Conservation (phyloP, 73 alveolate genomes). For the Tetrahymena thermophila region DNA sequence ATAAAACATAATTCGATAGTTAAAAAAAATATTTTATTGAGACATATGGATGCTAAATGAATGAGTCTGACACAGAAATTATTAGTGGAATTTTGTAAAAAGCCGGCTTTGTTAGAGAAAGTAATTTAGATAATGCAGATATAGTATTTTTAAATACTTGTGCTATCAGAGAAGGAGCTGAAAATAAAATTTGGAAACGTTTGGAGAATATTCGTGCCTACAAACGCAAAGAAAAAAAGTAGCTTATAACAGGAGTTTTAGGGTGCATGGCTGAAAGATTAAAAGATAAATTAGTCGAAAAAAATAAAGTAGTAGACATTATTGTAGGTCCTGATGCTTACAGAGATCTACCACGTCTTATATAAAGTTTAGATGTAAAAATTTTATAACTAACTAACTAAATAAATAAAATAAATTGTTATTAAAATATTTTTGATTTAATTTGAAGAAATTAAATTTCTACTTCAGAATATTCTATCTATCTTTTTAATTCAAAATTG, state of each 20-base stretch:
- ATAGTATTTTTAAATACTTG: slow-evolving; percentile 73
- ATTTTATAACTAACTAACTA: too few species aligned
- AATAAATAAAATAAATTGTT: slow-evolving; percentile 24
- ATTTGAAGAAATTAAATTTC: neutral
- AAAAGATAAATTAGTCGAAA: slow-evolving; percentile 49
- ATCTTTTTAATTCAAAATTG: neutral
- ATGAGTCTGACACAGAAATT: slow-evolving; percentile 60
- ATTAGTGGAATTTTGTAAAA: slow-evolving; percentile 50
- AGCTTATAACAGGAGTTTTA: slow-evolving; percentile 54
- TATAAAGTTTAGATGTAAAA: slow-evolving; percentile 9
- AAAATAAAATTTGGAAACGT: slow-evolving; percentile 66
- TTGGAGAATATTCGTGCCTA: slow-evolving; percentile 28
- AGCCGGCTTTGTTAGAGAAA: slow-evolving; percentile 45
- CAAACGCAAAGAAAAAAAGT: slow-evolving; percentile 19
- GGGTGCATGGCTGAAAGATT: slow-evolving; percentile 89
- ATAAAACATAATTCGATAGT: neutral
- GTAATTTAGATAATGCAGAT: slow-evolving; percentile 50
- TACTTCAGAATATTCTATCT: neutral
- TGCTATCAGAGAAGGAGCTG: slow-evolving; percentile 83
- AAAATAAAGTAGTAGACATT: slow-evolving; percentile 52
- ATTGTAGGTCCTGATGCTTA: slow-evolving; percentile 87
- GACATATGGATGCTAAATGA: slow-evolving; percentile 79
- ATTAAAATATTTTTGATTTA: neutral
- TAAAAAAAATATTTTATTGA: slow-evolving; percentile 47
- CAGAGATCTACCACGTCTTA: slow-evolving; percentile 61